Evolutionary conservation across 192 early-diverging fungal genomes (phyloP).

Genomic region (Podila epigama): DNA sequence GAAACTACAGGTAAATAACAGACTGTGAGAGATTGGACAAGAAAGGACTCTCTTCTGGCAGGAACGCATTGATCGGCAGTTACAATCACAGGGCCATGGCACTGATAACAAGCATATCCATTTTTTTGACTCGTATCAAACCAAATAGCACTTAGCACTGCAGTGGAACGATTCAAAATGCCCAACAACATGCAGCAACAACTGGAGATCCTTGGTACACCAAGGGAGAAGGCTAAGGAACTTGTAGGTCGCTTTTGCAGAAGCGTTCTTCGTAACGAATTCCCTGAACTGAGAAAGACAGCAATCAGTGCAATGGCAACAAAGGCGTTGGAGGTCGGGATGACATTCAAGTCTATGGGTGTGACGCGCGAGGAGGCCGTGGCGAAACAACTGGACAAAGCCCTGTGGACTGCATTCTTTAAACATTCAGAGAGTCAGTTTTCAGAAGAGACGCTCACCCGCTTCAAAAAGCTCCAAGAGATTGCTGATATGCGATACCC

Average conservation of each 20-base stretch:
- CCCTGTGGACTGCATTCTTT: slow-evolving; percentile 34
- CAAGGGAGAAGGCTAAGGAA: slow-evolving; percentile 11
- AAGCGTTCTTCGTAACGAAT: slow-evolving; percentile 10
- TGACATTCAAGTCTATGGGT: slow-evolving; percentile 46
- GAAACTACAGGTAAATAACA: slow-evolving; percentile 19
- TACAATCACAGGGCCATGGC: too few relatives aligned
- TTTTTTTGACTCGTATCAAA: neutral
- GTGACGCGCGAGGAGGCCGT: slow-evolving; percentile 35
- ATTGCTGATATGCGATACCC: slow-evolving; percentile 82
- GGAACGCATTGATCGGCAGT: too few relatives aligned
- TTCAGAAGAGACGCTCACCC: slow-evolving; percentile 13
- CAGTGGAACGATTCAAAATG: slow-evolving; percentile 21
- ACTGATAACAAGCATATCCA: neutral
- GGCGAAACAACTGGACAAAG: slow-evolving; percentile 16
- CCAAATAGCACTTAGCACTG: slow-evolving; percentile 19
- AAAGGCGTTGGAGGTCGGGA: slow-evolving; percentile 28
- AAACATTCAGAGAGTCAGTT: slow-evolving; percentile 19
- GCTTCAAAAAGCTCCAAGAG: slow-evolving; percentile 53
- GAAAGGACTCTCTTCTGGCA: too few relatives aligned
- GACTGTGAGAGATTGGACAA: neutral
- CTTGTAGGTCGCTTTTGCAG: slow-evolving; percentile 7
- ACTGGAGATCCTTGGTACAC: slow-evolving; percentile 26
- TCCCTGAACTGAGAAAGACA: slow-evolving; percentile 21
- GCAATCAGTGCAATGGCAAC: slow-evolving; percentile 12
- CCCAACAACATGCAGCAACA: slow-evolving; percentile 20